Evolutionary conservation across 2,329 filamentous ascomycete species (phyloP), one percentile per base, ranked within the genome.

Genomic region (Hypoxylon sp.): DNA sequence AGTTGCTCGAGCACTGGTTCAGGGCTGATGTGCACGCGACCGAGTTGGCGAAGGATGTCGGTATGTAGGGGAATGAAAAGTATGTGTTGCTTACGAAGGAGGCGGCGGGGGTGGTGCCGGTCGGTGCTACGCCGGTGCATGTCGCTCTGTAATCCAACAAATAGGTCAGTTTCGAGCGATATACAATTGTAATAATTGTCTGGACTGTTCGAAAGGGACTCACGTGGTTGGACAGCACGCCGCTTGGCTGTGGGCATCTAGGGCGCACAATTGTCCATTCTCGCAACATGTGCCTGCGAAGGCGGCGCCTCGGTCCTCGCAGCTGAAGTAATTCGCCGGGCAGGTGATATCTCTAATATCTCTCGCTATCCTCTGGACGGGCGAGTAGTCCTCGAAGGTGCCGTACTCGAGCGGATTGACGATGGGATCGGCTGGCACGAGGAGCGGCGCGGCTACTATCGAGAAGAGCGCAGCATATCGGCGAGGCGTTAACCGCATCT

Each of bases 21-120:
- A 85, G 79, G 15, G 87, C 88, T 0, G 84, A 81, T 2, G 82
- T 82, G 73, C 88, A 90, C 5, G 83, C 83, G 13, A 79, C 84
- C 17, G 79, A 76, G 71, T 89, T 84, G 64, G 79, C 75, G 68
- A 87, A 89, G 11, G 82, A 82, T 0, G 85, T 88, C 51, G 82
- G 79, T 56, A 88, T 82, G 73, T 87, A 86, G 1, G 88, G 88
- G 75, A 89, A 90, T 10, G 85, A 83, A 75, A 89, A 90, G 77
- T 86, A 89, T 27, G 80, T 72, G 75, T 90, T 90, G 46, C 82
- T 78, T 17, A 90, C 86, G 74, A 83, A 88, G 35, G 86, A 87
- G 19, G 80, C 80, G 1, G 79, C 74, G 2, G 82, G 68, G 24
- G 79, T 71, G 31, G 76, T 74, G 11, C 78, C 78, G 8, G 80